Evolutionary conservation across 2,329 filamentous ascomycete species (phyloP).

Genomic region (Xylariaceae sp.): DNA sequence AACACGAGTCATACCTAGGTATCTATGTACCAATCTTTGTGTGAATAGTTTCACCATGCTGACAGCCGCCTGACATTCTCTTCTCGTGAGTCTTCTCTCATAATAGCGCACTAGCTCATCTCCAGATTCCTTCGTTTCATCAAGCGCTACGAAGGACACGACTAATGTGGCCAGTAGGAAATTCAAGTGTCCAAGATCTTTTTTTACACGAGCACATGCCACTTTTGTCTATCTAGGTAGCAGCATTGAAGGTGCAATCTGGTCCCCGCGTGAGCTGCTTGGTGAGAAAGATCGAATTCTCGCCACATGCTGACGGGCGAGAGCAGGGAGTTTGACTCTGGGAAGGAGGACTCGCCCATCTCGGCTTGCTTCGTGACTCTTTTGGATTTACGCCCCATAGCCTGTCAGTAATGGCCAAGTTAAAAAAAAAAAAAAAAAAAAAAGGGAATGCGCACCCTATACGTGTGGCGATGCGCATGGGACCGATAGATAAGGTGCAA

Average conservation of each 20-base stretch:
- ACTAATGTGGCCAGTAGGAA: neutral
- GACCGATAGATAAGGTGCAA: neutral
- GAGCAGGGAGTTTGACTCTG: neutral
- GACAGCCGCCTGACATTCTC: neutral
- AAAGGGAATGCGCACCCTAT: neutral
- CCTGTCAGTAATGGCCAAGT: too few relatives aligned
- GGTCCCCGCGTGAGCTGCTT: neutral
- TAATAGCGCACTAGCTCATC: neutral
- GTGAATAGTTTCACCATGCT: neutral
- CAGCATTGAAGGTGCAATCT: neutral
- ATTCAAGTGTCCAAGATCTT: neutral
- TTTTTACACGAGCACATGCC: too few relatives aligned
- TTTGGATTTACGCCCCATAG: neutral
- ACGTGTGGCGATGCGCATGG: neutral
- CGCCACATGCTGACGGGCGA: neutral
- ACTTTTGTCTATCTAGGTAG: neutral
- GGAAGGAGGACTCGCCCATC: neutral
- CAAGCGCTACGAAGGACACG: neutral
- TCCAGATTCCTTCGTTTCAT: neutral
- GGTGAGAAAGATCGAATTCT: neutral
- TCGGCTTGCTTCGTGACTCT: neutral
- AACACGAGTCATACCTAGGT: neutral
- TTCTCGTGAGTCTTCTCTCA: neutral
- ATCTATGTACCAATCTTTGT: neutral
- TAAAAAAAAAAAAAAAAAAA: too few relatives aligned